Conservation (phyloP, 768 basidiomycete genomes). For the Boletus sp. region DNA sequence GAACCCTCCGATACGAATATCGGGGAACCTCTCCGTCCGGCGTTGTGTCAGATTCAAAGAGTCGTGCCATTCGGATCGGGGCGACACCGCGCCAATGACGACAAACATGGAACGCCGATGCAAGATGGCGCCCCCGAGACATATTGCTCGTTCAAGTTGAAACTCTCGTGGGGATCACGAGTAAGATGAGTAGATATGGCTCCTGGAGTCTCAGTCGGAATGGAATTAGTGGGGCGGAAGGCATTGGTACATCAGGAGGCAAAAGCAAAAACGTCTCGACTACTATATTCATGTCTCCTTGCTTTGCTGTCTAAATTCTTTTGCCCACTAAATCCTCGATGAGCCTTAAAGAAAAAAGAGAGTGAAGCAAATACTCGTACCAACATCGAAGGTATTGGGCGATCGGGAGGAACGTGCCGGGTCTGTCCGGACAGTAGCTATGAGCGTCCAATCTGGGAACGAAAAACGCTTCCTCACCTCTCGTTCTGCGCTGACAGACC, state of each 20-base stretch:
- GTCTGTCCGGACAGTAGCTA: constrained; percentile 37
- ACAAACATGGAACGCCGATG: not conserved
- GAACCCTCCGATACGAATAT: no score
- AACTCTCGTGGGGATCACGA: not conserved
- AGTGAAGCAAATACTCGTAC: constrained; percentile 39
- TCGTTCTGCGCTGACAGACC: constrained; percentile 69
- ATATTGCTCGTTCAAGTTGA: no score
- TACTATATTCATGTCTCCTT: constrained; percentile 8
- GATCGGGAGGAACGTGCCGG: constrained; percentile 55
- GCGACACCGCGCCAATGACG: constrained; percentile 38
- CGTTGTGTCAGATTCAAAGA: constrained; percentile 34
- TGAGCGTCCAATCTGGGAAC: constrained; percentile 4
- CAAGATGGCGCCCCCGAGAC: not conserved
- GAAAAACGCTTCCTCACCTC: constrained; percentile 50
- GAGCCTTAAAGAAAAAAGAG: constrained; percentile 1
- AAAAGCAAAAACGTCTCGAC: not conserved
- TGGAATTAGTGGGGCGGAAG: not conserved
- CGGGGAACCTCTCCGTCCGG: constrained; percentile 40
- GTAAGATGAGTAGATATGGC: constrained; percentile 2
- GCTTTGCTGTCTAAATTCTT: constrained; percentile 40
- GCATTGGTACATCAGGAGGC: not conserved
- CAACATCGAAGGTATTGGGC: constrained; percentile 76
- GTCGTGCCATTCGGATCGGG: constrained; percentile 34
- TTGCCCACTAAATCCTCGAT: constrained; percentile 42
- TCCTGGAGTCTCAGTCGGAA: not conserved